These are phyloP conservation scores for Excoecaria cochinchinensis DNA, from an alignment of 345 rosid genomes.

Conservation along the genomic window DNA sequence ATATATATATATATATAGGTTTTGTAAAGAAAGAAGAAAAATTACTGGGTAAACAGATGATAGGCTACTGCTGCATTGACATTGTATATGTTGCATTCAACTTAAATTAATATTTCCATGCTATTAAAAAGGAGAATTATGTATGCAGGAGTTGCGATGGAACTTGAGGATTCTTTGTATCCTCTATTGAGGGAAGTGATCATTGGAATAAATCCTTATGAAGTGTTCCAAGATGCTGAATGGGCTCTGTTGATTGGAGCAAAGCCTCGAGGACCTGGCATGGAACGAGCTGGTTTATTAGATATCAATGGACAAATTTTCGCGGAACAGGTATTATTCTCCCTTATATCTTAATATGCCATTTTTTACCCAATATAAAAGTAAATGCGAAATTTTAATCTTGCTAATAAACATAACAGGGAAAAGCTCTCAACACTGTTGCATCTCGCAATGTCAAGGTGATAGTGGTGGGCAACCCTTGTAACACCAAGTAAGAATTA, in stretches of 20 bases:
- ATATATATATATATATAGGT: too few species aligned
- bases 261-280: conserved; percentile 98
- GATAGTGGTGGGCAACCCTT: conserved; percentile 95
- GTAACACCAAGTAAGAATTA: conserved; percentile 88
- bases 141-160: conserved; percentile 90
- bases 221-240: conserved; percentile 85
- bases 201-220: conserved; percentile 78
- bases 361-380: background rate
- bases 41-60: too few species aligned
- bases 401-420: conserved; percentile 36
- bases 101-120: background rate
- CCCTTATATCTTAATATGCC: conserved; percentile 1
- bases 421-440: conserved; percentile 88
- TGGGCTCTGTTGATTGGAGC: conserved; percentile 99
- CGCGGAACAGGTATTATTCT: conserved; percentile 66
- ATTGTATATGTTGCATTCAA: background rate
- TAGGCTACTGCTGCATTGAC: too few species aligned
- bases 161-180: conserved; percentile 92
- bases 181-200: conserved; percentile 92
- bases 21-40: too few species aligned
- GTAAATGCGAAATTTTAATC: background rate
- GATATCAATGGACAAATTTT: conserved; percentile 92
- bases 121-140: conserved; percentile 15
- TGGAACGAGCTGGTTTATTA: conserved; percentile 89
- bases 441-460: conserved; percentile 91